phyloP scores from a whole-genome alignment of 1,139 yeast genomes.

The Candida sp. region DNA sequence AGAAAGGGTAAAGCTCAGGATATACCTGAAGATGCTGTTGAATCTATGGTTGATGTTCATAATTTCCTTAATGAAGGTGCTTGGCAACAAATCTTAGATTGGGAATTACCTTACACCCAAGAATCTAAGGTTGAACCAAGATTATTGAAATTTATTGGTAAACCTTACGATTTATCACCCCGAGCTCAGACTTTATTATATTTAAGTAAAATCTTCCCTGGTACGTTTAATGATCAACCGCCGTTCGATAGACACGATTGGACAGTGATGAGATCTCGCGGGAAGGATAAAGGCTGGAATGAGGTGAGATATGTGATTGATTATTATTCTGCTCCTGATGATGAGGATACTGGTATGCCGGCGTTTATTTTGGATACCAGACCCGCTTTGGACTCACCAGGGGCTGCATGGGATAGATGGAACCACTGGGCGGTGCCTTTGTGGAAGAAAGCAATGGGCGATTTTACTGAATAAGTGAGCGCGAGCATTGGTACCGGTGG shows the following conservation, averaged over 20 bases:
- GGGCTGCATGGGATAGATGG: constrained; percentile 65
- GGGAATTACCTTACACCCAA: constrained; percentile 70
- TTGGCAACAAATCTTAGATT: constrained; percentile 88
- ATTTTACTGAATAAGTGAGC: constrained; percentile 9
- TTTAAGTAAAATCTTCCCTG: constrained; percentile 71
- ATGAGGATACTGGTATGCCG: constrained; percentile 83
- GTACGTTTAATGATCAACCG: constrained; percentile 67
- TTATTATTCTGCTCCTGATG: constrained; percentile 92
- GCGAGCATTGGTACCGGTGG: too few species aligned
- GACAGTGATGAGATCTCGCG: constrained; percentile 79
- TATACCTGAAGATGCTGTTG: constrained; percentile 93
- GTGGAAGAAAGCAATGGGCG: constrained; percentile 46
- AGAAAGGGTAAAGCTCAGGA: constrained; percentile 87
- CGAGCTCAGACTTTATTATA: constrained; percentile 70
- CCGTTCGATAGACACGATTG: constrained; percentile 99
- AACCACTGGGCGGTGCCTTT: constrained; percentile 43
- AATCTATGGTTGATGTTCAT: constrained; percentile 95
- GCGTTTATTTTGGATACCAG: constrained; percentile 90
- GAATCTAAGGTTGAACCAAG: constrained; percentile 64
- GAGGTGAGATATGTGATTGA: constrained; percentile 90
- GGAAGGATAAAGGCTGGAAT: constrained; percentile 41
- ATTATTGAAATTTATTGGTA: constrained; percentile 82
- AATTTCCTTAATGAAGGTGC: constrained; percentile 97
- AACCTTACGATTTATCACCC: constrained; percentile 88
- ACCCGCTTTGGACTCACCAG: constrained; percentile 79